Evolutionary conservation across 257 asterid genomes (phyloP).

Genomic region (Solanum sparsipilum): DNA sequence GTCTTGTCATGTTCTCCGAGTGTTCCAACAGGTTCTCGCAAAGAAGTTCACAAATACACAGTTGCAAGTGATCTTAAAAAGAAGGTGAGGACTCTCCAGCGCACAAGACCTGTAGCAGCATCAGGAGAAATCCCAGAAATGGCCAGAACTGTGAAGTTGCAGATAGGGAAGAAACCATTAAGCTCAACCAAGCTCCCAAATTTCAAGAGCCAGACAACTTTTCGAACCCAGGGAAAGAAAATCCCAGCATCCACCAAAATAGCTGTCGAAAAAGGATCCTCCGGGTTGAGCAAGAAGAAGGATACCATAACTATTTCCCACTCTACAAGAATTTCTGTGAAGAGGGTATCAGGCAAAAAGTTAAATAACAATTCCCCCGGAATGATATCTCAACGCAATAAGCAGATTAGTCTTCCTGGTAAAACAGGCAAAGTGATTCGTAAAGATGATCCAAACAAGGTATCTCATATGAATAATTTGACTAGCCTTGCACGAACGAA

Average conservation of each 20-base stretch:
- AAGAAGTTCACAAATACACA: background rate
- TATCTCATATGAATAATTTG: conserved; percentile 3
- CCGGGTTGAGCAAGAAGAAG: background rate
- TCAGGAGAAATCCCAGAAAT: background rate
- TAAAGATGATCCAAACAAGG: background rate
- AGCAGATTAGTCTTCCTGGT: background rate
- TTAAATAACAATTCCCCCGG: background rate
- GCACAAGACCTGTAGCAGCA: background rate
- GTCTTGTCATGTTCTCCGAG: conserved; percentile 9
- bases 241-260: background rate
- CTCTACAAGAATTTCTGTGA: background rate
- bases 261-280: background rate
- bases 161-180: background rate
- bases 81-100: background rate
- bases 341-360: background rate
- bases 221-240: background rate
- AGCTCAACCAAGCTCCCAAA: background rate
- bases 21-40: conserved; percentile 20
- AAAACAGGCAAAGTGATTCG: background rate
- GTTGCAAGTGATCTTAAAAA: background rate
- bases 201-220: background rate
- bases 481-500: background rate
- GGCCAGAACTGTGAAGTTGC: background rate
- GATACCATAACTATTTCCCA: background rate
- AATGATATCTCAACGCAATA: background rate